phyloP scores from a whole-genome alignment of 495 filamentous ascomycete species.

The Aspergillus nanangensis region DNA sequence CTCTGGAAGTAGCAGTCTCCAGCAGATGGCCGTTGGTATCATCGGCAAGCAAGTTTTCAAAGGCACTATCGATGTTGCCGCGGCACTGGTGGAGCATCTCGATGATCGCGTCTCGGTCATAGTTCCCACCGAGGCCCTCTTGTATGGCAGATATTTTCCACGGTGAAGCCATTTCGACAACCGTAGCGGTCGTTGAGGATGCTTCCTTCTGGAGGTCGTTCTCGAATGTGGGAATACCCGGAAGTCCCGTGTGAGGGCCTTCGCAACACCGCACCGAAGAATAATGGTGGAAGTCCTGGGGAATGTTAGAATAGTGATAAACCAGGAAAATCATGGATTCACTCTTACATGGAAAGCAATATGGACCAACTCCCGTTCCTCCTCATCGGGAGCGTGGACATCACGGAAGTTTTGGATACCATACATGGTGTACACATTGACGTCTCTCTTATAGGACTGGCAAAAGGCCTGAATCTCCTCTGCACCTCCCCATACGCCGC shows the following conservation, averaged over 20 bases:
- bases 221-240: constrained; percentile 31
- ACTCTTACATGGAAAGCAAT: constrained; percentile 69
- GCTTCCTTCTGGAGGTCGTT: constrained; percentile 14
- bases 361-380: constrained; percentile 44
- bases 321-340: constrained; percentile 1
- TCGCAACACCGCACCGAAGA: constrained; percentile 63
- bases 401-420: constrained; percentile 41
- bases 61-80: constrained; percentile 57
- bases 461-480: constrained; percentile 69
- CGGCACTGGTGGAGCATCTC: constrained; percentile 55
- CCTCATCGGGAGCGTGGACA: constrained; percentile 39
- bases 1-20: constrained; percentile 20
- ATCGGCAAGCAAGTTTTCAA: constrained; percentile 52
- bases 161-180: constrained; percentile 31
- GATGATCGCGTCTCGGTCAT: constrained; percentile 49
- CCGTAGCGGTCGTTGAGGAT: background rate
- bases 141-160: constrained; percentile 62
- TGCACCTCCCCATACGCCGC: constrained; percentile 66
- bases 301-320: background rate
- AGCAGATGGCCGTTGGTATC: constrained; percentile 28
- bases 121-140: constrained; percentile 52
- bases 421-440: constrained; percentile 58
- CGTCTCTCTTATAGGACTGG: constrained; percentile 54
- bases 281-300: constrained; percentile 62
- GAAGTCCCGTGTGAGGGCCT: constrained; percentile 55